Percentiles rank a stretch among this genome's conserved stretches.
These are phyloP conservation scores for Trichoderma atroviride DNA, from an alignment of 2,329 filamentous ascomycete genomes.

Conservation along the genomic window DNA sequence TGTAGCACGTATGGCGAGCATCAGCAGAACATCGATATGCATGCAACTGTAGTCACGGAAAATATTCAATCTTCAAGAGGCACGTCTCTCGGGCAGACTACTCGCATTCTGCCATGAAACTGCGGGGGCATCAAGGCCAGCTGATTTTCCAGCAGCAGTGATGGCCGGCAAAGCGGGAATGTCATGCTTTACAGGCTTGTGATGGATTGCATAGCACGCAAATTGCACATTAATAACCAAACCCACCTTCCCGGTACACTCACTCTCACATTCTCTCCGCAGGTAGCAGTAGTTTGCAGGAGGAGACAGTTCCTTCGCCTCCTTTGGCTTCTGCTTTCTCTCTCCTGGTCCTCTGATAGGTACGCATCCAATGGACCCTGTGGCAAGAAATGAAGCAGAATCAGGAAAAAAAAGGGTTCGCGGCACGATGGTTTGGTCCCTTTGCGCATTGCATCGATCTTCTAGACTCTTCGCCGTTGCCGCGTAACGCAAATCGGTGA, in stretches of 20 bases:
- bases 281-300: not conserved
- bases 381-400: conserved; percentile 1
- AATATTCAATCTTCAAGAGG: conserved; percentile 2
- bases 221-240: conserved; percentile 1
- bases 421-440: conserved; percentile 9
- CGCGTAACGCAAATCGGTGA: conserved; percentile 12
- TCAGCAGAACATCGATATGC: conserved; percentile 22
- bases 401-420: not conserved
- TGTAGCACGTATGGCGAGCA: conserved; percentile 20
- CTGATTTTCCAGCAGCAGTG: conserved; percentile 12
- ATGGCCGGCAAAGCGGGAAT: conserved; percentile 1
- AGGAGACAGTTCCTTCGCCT: not conserved
- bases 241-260: not conserved
- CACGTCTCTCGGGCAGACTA: not conserved
- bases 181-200: conserved; percentile 13
- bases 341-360: not conserved
- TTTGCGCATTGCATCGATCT: conserved; percentile 12
- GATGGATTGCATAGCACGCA: conserved; percentile 14
- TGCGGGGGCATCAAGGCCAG: conserved; percentile 21
- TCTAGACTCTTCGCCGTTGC: conserved; percentile 9
- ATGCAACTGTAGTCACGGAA: conserved; percentile 22
- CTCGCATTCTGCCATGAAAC: not conserved
- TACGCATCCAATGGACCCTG: conserved; percentile 20
- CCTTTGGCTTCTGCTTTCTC: not conserved
- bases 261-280: not conserved